These are phyloP conservation scores for Cudoniella acicularis DNA, from an alignment of 495 filamentous ascomycete species.

Conservation along the genomic window DNA sequence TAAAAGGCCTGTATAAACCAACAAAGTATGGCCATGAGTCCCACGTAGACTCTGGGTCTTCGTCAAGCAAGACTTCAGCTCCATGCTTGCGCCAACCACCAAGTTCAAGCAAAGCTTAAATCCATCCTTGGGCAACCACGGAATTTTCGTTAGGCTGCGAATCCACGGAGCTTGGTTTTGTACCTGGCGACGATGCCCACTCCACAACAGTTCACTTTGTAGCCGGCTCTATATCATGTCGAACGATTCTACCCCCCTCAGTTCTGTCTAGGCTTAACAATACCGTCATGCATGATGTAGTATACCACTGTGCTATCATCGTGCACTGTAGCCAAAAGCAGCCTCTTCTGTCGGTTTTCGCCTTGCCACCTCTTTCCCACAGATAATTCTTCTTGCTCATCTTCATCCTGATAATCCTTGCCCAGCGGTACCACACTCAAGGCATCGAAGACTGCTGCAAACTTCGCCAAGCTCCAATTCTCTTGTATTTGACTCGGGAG, in stretches of 20 bases:
- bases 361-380: slow-evolving; percentile 35
- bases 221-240: too few relatives aligned
- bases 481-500: slow-evolving; percentile 79
- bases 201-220: too few relatives aligned
- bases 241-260: slow-evolving; percentile 35
- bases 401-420: slow-evolving; percentile 9
- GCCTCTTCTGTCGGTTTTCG: slow-evolving; percentile 57
- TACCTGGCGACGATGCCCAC: too few relatives aligned
- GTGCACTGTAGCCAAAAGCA: slow-evolving; percentile 78
- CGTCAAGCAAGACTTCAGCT: too few relatives aligned
- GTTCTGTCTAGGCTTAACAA: slow-evolving; percentile 95
- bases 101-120: too few relatives aligned
- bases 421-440: slow-evolving; percentile 48
- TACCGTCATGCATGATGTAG: slow-evolving; percentile 91
- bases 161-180: too few relatives aligned
- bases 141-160: too few relatives aligned
- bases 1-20: too few relatives aligned
- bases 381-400: slow-evolving; percentile 24
- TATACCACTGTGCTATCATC: slow-evolving; percentile 93
- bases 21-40: too few relatives aligned
- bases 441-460: slow-evolving; percentile 78
- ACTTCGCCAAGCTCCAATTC: slow-evolving; percentile 71
- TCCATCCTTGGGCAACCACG: too few relatives aligned
- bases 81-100: too few relatives aligned
- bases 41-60: too few relatives aligned